Evolutionary conservation across 2,329 filamentous ascomycete species (phyloP), one percentile per base, ranked within the genome.

Genomic region (Fusarium liriodendri): DNA sequence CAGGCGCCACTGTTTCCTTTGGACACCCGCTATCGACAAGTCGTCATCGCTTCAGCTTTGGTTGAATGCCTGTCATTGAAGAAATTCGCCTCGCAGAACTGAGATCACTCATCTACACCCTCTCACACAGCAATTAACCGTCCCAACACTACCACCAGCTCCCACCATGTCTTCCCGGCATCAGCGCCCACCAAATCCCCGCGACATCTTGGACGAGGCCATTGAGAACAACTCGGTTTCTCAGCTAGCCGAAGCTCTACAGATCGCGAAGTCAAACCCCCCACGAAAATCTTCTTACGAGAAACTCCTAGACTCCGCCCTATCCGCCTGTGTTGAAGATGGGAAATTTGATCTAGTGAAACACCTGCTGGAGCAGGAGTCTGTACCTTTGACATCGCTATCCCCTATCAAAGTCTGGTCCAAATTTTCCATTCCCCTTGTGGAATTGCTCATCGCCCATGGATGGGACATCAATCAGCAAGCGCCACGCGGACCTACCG

Each of bases 401-500:
- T 60, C 57, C 20, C 57, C 57, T 7, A 42, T 11, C n/a, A 29
- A 25, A 60, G 18, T 70, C 35, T 58, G 40, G 60, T 6, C 38
- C 35, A 59, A 57, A 0, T 63, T 72, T 27, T 67, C 67, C 3
- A 27, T 63, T 14, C 50, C 50, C 18, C 50, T 70, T 16, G 27
- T 68, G 4, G 67, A 65, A 9, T 11, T 66, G 5, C 67, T 72
- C 32, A 29, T 57, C 16, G 29, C 33, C 3, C 38, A 65, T 29
- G 70, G 70, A 9, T 72, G 62, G 60, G 64, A 72, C 52, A 59
- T 72, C 29, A 64, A 72, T 18, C 20, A 29, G 11, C 42, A 55
- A 16, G 64, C 37, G 3, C 16, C 27, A 6, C 42, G 50, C 6
- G 64, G 52, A 3, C 13, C 60, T 6, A 38, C 11, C 16, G 42